Conservation (phyloP, 441 rosid genomes). For the Bocquillonia castaneifolia region DNA sequence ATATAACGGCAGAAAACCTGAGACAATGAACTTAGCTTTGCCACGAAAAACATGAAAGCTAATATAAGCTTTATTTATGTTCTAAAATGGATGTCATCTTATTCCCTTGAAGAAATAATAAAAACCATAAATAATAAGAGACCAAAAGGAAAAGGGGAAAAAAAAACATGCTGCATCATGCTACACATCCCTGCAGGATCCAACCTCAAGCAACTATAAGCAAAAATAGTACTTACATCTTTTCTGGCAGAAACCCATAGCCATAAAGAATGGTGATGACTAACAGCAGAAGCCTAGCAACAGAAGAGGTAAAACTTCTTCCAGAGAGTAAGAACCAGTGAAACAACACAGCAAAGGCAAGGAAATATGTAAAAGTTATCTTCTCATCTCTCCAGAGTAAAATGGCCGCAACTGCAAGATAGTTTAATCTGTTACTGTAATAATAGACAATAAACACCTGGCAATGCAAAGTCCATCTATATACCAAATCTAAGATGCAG, state of each 20-base stretch:
- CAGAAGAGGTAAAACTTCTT: conserved; percentile 63
- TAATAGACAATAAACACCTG: not conserved
- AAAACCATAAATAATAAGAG: not conserved
- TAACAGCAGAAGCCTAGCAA: conserved; percentile 61
- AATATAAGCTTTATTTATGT: not conserved
- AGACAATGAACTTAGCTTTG: not conserved
- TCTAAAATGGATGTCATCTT: not conserved
- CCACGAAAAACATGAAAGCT: not conserved
- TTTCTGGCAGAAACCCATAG: conserved; percentile 46
- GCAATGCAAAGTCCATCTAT: too few species aligned
- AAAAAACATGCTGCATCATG: not conserved
- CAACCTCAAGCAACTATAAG: not conserved
- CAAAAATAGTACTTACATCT: conserved; percentile 45
- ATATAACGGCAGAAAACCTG: too few species aligned
- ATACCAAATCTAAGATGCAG: conserved; percentile 10
- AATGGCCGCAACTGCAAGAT: conserved; percentile 72
- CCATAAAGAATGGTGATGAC: conserved; percentile 47
- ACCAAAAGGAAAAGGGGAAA: not conserved
- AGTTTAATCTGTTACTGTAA: conserved; percentile 17
- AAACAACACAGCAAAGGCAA: conserved; percentile 45
- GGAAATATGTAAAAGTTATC: conserved; percentile 63
- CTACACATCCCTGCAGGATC: not conserved
- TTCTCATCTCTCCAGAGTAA: conserved; percentile 94
- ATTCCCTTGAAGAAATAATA: not conserved
- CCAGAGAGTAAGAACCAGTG: conserved; percentile 80